Percentiles rank a stretch among this genome's conserved stretches.
Evolutionary conservation across 2,329 filamentous ascomycete species (phyloP).

Genomic region (Diaporthe velutina): DNA sequence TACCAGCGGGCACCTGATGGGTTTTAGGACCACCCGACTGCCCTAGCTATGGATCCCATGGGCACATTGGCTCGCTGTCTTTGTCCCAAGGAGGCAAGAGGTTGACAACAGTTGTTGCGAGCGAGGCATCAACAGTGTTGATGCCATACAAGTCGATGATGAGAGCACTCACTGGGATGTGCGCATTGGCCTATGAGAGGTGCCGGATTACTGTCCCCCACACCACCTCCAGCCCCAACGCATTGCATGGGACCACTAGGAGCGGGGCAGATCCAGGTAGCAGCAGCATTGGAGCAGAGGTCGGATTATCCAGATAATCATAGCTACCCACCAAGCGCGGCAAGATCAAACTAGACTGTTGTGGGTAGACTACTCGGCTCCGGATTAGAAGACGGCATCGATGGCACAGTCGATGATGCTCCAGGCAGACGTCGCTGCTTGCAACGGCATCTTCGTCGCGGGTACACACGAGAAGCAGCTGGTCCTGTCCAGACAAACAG

Average conservation of each 20-base stretch:
- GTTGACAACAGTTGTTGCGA: not conserved
- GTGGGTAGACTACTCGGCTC: not conserved
- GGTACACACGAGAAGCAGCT: not conserved
- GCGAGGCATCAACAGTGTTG: slow-evolving; percentile 40
- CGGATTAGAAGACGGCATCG: not conserved
- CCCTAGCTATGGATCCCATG: not conserved
- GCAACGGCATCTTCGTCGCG: not conserved
- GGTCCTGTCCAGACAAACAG: not conserved
- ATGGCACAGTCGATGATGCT: not conserved
- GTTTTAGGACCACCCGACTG: not conserved
- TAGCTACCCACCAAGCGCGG: not conserved
- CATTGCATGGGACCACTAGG: slow-evolving; percentile 10
- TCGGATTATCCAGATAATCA: slow-evolving; percentile 35
- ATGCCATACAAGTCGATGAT: slow-evolving; percentile 33
- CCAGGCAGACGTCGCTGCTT: not conserved
- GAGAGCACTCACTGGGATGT: slow-evolving; percentile 24
- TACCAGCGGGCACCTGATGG: slow-evolving; percentile 11
- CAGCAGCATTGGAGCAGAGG: not conserved
- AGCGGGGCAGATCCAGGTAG: slow-evolving; percentile 26
- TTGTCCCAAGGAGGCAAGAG: slow-evolving; percentile 29
- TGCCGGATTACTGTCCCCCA: slow-evolving; percentile 30
- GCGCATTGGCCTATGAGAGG: slow-evolving; percentile 33
- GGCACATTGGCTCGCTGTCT: not conserved
- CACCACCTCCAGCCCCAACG: slow-evolving; percentile 13
- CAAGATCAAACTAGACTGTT: too few relatives aligned